A percentile compares a stretch with the other conserved stretches of the same genome.
Conservation (phyloP, 2,329 filamentous ascomycete species). For the Allantophomopsis cytisporea region DNA sequence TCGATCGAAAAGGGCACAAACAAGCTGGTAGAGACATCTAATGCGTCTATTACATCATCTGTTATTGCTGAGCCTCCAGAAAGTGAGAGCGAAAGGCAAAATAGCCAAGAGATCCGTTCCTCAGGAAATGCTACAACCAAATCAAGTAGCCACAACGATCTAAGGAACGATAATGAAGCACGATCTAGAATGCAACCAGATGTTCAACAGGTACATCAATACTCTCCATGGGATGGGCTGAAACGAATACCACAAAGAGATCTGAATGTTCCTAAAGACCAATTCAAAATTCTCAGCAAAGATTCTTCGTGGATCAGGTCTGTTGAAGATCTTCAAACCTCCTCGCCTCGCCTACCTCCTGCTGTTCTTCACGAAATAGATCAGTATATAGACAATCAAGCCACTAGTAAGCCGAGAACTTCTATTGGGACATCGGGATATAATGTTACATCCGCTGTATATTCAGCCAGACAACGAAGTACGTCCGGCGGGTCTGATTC, state of each 20-base stretch:
- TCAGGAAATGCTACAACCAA: conserved; percentile 4
- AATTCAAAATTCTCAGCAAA: conserved; percentile 31
- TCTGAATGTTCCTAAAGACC: conserved; percentile 31
- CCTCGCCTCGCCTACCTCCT: conserved; percentile 20
- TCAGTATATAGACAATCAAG: background rate
- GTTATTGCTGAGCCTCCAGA: conserved; percentile 1
- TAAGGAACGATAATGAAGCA: conserved; percentile 1
- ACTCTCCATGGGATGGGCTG: conserved; percentile 13
- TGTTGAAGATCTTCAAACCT: conserved; percentile 1
- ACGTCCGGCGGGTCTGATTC: background rate
- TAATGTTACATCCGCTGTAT: too few relatives aligned
- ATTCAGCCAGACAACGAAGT: background rate
- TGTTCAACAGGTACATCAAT: conserved; percentile 1
- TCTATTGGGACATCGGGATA: background rate
- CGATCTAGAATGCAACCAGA: conserved; percentile 1
- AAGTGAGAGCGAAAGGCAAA: conserved; percentile 11
- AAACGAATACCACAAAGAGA: conserved; percentile 24
- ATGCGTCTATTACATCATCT: conserved; percentile 1
- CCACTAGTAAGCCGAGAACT: background rate
- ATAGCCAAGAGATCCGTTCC: conserved; percentile 7
- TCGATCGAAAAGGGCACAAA: conserved; percentile 2
- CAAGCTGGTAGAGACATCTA: background rate
- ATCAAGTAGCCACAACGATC: background rate
- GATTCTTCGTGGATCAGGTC: conserved; percentile 23
- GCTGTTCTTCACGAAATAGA: conserved; percentile 9